Evolutionary conservation across 2,329 filamentous ascomycete species (phyloP), one percentile per base, ranked within the genome.

Genomic region (Curvularia verruculosa): DNA sequence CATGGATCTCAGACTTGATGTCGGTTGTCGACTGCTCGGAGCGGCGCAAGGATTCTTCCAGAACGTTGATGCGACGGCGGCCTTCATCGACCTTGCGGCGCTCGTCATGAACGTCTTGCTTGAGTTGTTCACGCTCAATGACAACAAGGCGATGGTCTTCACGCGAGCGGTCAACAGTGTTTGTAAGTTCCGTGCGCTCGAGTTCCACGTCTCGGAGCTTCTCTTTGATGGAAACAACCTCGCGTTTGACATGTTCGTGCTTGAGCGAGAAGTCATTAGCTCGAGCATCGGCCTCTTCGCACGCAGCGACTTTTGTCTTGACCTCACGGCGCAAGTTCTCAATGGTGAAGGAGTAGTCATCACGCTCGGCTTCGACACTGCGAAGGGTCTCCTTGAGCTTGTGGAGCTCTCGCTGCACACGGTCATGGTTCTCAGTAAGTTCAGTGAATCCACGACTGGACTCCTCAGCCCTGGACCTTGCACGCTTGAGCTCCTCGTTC

Each of bases 171-270:
- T 66, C 60, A 7, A 66, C 55, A 13, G 53, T 36, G 4, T 67
- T 61, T 1, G 57, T 58, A 23, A 66, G 56, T n/a, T 69, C 64
- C 12, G 55, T 61, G 29, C 61, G 63, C 8, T 66, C 65, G 7
- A 59, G 19, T 40, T 70, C 65, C 0, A 63, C 37, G 18, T 66
- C 62, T 5, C 61, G 52, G 3, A 68, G 49, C 44, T 69, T 68
- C 34, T 70, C 65, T n/a, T 65, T 67, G 19, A 67, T 52, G 2
- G 66, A 66, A 7, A 69, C 56, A 1, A 68, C 61, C 24, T 69
- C 64, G 9, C 67, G 54, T 52, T 69, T 67, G 31, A 65, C 52
- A 48, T 69, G 65, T 21, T 69, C 67, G 21, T 67, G 63, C 52
- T 69, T 67, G 28, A 68, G 61, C 1, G 53, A 65, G 19, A 63